Evolutionary conservation across 257 asterid species (phyloP), one percentile per base, ranked within the genome.

Genomic region (Nicotiana paniculata): DNA sequence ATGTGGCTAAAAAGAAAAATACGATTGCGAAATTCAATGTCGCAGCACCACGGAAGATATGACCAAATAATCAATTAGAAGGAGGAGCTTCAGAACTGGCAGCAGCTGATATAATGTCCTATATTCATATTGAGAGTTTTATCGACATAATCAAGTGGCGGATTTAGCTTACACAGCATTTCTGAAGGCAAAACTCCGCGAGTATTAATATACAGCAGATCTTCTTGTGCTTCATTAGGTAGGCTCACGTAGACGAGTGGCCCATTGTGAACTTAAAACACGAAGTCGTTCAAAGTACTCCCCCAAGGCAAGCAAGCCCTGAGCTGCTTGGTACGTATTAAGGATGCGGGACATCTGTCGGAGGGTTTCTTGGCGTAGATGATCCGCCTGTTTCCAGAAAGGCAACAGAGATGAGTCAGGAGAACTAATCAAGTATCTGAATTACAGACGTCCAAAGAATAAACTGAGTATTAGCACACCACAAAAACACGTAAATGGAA

Each of bases 61-160:
- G 68, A 82, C 90, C 97, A 91, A 54, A 79, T 83, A 84, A 79
- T 81, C 77, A 51, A 88, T 84, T 85, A 84, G 24, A 83, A 43
- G 88, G 85, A 88, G 89, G 86, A 65, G 89, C 85, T 81, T 80
- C 82, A 90, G 86, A 89, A 85, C 87, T 86, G 88, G 87, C 84
- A 88, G 87, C 79, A 86, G 70, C 84, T 84, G 35, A 82, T 15
- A 33, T 62, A 30, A 57, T 59, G 82, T 84, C 83, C 70, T 39
- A 88, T 61, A 58, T 37, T 83, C 84, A 70, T 80, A 55, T 59
- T 74, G 24, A 74, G 62, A 74, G 86, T 79, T 84, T 77, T 84
- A 37, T 32, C 26, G 81, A 75, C 81, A 37, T 81, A 66, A 67
- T 83, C 82, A 70, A 72, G 35, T 63, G 55, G 82, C 65, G 77